These are phyloP conservation scores for Hippophae tibetana DNA, from an alignment of 306 rosid species.

Conservation along the genomic window DNA sequence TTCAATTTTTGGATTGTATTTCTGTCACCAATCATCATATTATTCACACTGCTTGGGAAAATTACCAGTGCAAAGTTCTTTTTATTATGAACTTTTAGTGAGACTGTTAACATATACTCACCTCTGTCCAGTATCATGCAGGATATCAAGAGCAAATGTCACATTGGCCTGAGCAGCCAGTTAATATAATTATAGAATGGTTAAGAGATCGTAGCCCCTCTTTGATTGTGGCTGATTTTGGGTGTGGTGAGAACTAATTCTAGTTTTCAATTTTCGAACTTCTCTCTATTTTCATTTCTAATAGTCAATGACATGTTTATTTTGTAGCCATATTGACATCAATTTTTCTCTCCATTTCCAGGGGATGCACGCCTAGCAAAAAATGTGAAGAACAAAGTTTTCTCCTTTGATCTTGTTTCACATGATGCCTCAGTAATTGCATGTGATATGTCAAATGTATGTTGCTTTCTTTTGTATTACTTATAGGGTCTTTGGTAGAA, in stretches of 20 bases:
- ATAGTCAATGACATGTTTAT: neutral
- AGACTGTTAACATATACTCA: conserved; percentile 16
- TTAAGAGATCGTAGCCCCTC: conserved; percentile 60
- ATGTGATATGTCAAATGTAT: conserved; percentile 87
- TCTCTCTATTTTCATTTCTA: neutral
- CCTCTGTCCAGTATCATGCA: conserved; percentile 70
- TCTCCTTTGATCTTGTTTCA: conserved; percentile 85
- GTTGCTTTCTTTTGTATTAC: conserved; percentile 20
- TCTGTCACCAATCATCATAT: too few species aligned
- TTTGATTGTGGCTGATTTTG: conserved; percentile 84
- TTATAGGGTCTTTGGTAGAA: neutral
- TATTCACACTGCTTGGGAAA: neutral
- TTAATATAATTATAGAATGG: conserved; percentile 73
- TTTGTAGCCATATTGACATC: conserved; percentile 10
- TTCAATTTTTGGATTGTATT: neutral
- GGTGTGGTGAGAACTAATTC: conserved; percentile 61
- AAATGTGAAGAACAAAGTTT: conserved; percentile 72
- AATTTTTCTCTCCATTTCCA: conserved; percentile 24
- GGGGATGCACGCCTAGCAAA: conserved; percentile 88
- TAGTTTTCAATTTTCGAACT: neutral
- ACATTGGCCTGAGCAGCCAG: conserved; percentile 86
- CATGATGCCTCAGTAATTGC: conserved; percentile 67
- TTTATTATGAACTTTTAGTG: conserved; percentile 16
- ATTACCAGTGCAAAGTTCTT: conserved; percentile 6
- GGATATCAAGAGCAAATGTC: conserved; percentile 91